These are phyloP conservation scores for Mycena epipterygia DNA, from an alignment of 768 basidiomycete genomes.

Conservation along the genomic window DNA sequence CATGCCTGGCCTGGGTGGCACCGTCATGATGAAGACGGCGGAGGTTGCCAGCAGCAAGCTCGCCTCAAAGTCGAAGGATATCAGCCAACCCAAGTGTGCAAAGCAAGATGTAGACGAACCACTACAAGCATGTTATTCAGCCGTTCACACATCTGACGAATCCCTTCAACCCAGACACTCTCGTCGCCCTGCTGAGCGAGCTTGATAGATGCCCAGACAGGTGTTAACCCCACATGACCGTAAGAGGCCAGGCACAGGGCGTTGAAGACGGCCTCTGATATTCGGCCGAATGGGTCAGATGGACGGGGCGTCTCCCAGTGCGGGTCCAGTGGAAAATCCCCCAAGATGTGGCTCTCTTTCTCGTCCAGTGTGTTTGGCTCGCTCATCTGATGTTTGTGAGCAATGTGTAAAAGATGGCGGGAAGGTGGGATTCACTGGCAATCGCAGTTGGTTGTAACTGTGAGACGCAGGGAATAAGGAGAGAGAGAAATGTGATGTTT, in stretches of 20 bases:
- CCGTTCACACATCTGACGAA: not conserved
- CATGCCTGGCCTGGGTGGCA: not conserved
- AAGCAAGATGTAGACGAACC: not conserved
- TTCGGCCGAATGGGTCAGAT: not conserved
- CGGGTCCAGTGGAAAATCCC: too few relatives aligned
- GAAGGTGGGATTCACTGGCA: too few relatives aligned
- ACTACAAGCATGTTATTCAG: slow-evolving; percentile 19
- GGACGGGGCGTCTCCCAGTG: not conserved
- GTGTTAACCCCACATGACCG: not conserved
- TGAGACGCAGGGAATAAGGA: too few relatives aligned
- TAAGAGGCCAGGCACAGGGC: not conserved
- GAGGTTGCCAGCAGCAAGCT: not conserved
- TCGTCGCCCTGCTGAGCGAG: slow-evolving; percentile 9
- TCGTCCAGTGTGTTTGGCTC: too few relatives aligned
- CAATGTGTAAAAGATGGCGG: too few relatives aligned
- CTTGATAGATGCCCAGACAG: slow-evolving; percentile 2
- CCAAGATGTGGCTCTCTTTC: too few relatives aligned
- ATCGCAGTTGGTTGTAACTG: too few relatives aligned
- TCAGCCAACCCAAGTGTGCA: not conserved
- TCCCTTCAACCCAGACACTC: not conserved
- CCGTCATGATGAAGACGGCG: slow-evolving; percentile 15
- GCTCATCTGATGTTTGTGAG: too few relatives aligned
- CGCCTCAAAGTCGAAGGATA: not conserved
- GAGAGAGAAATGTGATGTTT: too few relatives aligned
- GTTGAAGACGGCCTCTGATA: not conserved